A percentile compares a stretch with the other conserved stretches of the same genome.
phyloP scores from a whole-genome alignment of 768 basidiomycete genomes.

The Sarcomyxa edulis region DNA sequence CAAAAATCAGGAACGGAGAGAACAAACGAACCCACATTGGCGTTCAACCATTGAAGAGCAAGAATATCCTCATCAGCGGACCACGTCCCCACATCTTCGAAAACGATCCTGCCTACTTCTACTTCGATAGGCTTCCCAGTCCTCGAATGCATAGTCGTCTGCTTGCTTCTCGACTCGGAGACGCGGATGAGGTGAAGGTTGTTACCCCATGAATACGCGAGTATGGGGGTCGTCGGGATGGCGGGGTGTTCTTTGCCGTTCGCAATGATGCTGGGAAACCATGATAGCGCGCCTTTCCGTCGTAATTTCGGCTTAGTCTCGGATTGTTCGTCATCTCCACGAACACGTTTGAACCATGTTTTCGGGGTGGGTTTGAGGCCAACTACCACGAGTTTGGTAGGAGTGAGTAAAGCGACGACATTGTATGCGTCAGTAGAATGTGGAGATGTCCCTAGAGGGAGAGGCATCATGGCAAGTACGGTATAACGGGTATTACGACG shows the following conservation, averaged over 20 bases:
- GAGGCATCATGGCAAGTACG: slow-evolving; percentile 72
- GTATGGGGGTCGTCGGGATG: slow-evolving; percentile 45
- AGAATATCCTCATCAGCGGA: slow-evolving; percentile 56
- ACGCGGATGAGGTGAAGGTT: slow-evolving; percentile 62
- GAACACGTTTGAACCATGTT: slow-evolving; percentile 83
- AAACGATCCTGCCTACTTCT: slow-evolving; percentile 61
- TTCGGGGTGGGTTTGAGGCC: slow-evolving; percentile 88
- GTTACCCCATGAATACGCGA: slow-evolving; percentile 85
- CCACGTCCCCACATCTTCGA: slow-evolving; percentile 60
- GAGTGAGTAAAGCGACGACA: slow-evolving; percentile 81
- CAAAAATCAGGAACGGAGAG: slow-evolving; percentile 4
- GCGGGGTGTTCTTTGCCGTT: slow-evolving; percentile 10
- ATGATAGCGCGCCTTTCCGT: slow-evolving; percentile 65
- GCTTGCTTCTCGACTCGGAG: slow-evolving; percentile 50
- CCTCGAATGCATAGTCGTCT: slow-evolving; percentile 43
- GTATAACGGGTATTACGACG: slow-evolving; percentile 54
- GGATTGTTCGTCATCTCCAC: slow-evolving; percentile 42
- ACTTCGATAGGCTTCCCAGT: slow-evolving; percentile 55
- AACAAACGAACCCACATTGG: slow-evolving; percentile 61
- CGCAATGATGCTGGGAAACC: slow-evolving; percentile 67
- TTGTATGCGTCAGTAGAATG: slow-evolving; percentile 79
- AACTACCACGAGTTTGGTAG: slow-evolving; percentile 87
- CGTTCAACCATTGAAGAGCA: slow-evolving; percentile 84
- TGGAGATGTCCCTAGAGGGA: slow-evolving; percentile 71
- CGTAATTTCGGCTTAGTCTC: slow-evolving; percentile 36